phyloP scores from a whole-genome alignment of 2,329 filamentous ascomycete genomes.

The Trichoderma breve region DNA sequence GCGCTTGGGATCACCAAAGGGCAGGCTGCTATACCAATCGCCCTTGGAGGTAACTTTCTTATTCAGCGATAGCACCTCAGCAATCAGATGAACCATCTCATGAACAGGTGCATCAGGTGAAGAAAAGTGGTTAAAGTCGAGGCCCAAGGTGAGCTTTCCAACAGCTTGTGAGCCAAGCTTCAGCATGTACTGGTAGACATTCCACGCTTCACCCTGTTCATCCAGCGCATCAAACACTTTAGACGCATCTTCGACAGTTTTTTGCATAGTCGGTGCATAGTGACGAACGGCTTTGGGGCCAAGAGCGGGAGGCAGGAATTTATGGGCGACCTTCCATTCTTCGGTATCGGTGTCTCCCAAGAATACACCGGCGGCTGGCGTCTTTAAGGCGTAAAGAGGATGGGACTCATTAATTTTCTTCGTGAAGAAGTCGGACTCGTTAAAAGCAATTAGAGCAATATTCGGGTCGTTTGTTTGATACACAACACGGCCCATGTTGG shows the following conservation, averaged over 20 bases:
- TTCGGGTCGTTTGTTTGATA: constrained; percentile 53
- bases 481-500: constrained; percentile 47
- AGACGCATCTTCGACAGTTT: constrained; percentile 50
- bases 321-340: constrained; percentile 54
- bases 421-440: constrained; percentile 52
- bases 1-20: constrained; percentile 54
- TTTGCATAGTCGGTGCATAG: constrained; percentile 59
- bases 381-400: constrained; percentile 45
- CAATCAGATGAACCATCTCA: constrained; percentile 51
- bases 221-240: constrained; percentile 52
- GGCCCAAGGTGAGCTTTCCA: constrained; percentile 44
- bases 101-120: constrained; percentile 47
- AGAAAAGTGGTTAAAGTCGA: constrained; percentile 47
- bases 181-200: constrained; percentile 51
- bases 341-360: constrained; percentile 50
- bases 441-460: constrained; percentile 45
- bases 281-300: constrained; percentile 60
- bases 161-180: constrained; percentile 48
- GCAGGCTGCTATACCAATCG: constrained; percentile 55
- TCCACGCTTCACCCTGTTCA: constrained; percentile 44
- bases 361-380: constrained; percentile 43
- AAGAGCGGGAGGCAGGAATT: constrained; percentile 59
- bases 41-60: constrained; percentile 50
- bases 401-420: constrained; percentile 53
- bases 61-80: constrained; percentile 52